phyloP scores from a whole-genome alignment of 2,329 filamentous ascomycete genomes.

The Mariannaea elegans region DNA sequence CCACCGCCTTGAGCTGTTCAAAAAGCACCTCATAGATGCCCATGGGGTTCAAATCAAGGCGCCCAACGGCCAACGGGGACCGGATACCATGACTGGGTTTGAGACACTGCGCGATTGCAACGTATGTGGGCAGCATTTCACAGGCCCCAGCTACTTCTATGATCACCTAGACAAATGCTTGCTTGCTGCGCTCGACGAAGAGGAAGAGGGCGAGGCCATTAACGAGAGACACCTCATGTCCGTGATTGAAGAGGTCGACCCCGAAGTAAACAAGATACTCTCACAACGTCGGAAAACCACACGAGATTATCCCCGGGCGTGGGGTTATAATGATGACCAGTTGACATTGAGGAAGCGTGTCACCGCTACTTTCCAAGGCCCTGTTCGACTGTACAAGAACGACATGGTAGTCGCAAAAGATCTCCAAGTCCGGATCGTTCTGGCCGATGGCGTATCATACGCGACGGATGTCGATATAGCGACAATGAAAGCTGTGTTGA shows the following conservation, averaged over 20 bases:
- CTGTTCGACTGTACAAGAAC: neutral
- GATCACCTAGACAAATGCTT: conserved; percentile 6
- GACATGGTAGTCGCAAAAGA: neutral
- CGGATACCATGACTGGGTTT: neutral
- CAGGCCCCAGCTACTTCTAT: neutral
- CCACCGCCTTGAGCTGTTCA: conserved; percentile 1
- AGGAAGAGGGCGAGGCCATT: neutral
- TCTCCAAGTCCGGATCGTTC: neutral
- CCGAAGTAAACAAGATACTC: neutral
- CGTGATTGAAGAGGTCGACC: neutral
- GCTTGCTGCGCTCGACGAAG: neutral
- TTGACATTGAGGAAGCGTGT: neutral
- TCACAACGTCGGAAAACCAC: neutral
- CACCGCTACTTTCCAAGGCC: neutral
- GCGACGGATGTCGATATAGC: neutral
- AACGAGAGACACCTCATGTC: neutral
- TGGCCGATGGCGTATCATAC: neutral
- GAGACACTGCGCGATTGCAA: neutral
- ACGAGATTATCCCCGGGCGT: neutral
- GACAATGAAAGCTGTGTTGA: too few relatives aligned
- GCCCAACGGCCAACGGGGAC: neutral
- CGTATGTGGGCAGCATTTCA: neutral
- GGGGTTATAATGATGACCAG: neutral
- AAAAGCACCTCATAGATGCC: neutral
- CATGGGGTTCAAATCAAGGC: neutral